Evolutionary conservation across 2,329 filamentous ascomycete species (phyloP).

Genomic region (Pestalotiopsis fici): DNA sequence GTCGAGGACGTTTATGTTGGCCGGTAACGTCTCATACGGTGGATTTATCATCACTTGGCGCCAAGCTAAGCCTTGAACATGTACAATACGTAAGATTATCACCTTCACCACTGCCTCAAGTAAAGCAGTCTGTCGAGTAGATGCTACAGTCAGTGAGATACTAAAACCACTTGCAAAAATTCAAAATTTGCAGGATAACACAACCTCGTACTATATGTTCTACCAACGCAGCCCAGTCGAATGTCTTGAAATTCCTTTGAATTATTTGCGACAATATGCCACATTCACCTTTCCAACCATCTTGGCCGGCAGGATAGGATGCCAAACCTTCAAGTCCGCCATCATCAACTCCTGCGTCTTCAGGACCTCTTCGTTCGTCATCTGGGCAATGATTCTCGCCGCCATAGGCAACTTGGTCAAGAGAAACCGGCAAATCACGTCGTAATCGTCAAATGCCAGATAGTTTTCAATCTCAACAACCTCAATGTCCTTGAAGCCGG

Average conservation of each 20-base stretch:
- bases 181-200: too few relatives aligned
- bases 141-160: too few relatives aligned
- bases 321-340: slow-evolving; percentile 13
- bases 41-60: too few relatives aligned
- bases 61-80: too few relatives aligned
- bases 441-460: slow-evolving; percentile 14
- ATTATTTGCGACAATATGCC: slow-evolving; percentile 17
- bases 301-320: slow-evolving; percentile 15
- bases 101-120: too few relatives aligned
- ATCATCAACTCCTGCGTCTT: slow-evolving; percentile 15
- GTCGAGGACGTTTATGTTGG: background rate
- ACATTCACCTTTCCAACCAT: slow-evolving; percentile 16
- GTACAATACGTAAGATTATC: too few relatives aligned
- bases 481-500: slow-evolving; percentile 14
- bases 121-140: too few relatives aligned
- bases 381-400: slow-evolving; percentile 12
- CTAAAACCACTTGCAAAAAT: too few relatives aligned
- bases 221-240: too few relatives aligned
- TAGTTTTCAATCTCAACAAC: slow-evolving; percentile 8
- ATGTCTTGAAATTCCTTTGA: too few relatives aligned
- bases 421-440: slow-evolving; percentile 12
- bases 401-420: slow-evolving; percentile 14
- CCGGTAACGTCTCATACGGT: too few relatives aligned
- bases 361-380: slow-evolving; percentile 15
- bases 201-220: too few relatives aligned